Conservation (phyloP, 306 rosid species). For the Ochetophila trinervis region DNA sequence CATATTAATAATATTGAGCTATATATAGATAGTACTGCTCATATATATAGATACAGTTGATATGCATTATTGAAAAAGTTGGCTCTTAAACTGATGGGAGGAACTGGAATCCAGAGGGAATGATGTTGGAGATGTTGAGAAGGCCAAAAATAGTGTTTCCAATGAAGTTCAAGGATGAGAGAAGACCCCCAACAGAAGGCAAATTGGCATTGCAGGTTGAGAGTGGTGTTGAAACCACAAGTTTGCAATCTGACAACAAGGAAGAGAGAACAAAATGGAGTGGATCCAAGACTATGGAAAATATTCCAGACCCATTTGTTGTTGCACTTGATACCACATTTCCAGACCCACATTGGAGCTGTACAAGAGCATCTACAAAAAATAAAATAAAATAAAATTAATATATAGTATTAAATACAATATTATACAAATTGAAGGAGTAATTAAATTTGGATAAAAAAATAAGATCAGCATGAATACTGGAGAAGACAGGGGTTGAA, state of each 20-base stretch:
- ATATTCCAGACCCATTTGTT: constrained; percentile 19
- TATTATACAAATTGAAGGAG: not conserved
- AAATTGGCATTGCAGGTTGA: constrained; percentile 30
- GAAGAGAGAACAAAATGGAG: constrained; percentile 14
- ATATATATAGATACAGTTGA: not conserved
- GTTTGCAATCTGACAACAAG: constrained; percentile 17
- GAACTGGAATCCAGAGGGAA: constrained; percentile 22
- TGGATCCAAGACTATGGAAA: constrained; percentile 29
- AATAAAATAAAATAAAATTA: not conserved
- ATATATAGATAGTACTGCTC: too few species aligned
- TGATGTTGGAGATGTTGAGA: constrained; percentile 10
- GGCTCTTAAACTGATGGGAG: not conserved
- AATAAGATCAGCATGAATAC: constrained; percentile 24
- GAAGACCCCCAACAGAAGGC: constrained; percentile 20
- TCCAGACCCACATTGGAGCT: constrained; percentile 26
- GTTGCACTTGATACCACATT: constrained; percentile 26
- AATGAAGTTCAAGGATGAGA: not conserved
- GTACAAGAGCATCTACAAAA: constrained; percentile 31
- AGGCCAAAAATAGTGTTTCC: constrained; percentile 15
- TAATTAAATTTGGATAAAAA: not conserved
- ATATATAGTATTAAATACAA: not conserved
- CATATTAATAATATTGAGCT: too few species aligned
- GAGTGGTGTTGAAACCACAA: constrained; percentile 33
- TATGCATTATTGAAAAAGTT: not conserved
- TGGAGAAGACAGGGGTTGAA: constrained; percentile 33